Percentiles rank a stretch among this genome's conserved stretches.
Conservation (phyloP, 768 basidiomycete genomes). For the Tricholoma hemisulphureum region DNA sequence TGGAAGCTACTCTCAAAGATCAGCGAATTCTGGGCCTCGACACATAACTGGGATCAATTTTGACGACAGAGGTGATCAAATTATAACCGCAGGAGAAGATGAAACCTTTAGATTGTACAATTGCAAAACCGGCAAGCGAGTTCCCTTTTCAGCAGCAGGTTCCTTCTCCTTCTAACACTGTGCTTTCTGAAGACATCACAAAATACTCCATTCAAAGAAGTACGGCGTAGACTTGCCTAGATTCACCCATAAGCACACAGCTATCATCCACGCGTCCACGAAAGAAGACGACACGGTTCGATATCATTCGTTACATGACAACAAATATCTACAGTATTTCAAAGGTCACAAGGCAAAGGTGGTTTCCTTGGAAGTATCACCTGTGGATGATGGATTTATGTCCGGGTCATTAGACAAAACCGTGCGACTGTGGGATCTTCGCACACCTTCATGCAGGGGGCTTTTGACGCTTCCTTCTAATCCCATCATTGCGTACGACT, state of each 20-base stretch:
- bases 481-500: conserved; percentile 83
- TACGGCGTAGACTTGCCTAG: conserved; percentile 94
- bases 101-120: conserved; percentile 89
- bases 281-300: conserved; percentile 94
- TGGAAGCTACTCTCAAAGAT: conserved; percentile 30
- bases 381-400: conserved; percentile 93
- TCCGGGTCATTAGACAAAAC: conserved; percentile 93
- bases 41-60: conserved; percentile 89
- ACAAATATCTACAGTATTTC: conserved; percentile 95
- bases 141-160: conserved; percentile 29
- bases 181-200: conserved; percentile 53
- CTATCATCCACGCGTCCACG: conserved; percentile 87
- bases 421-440: conserved; percentile 94
- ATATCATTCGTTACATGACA: conserved; percentile 94
- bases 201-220: conserved; percentile 88
- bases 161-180: conserved; percentile 18
- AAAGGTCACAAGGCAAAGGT: conserved; percentile 90
- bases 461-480: conserved; percentile 70
- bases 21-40: conserved; percentile 48
- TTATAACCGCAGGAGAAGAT: conserved; percentile 88
- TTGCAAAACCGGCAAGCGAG: conserved; percentile 92
- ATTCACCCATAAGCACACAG: conserved; percentile 88
- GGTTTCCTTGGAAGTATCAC: conserved; percentile 86
- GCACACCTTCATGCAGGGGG: conserved; percentile 74
- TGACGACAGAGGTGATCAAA: conserved; percentile 84